These are phyloP conservation scores for Ilex aquifolium DNA, from an alignment of 257 asterid species.

Conservation along the genomic window DNA sequence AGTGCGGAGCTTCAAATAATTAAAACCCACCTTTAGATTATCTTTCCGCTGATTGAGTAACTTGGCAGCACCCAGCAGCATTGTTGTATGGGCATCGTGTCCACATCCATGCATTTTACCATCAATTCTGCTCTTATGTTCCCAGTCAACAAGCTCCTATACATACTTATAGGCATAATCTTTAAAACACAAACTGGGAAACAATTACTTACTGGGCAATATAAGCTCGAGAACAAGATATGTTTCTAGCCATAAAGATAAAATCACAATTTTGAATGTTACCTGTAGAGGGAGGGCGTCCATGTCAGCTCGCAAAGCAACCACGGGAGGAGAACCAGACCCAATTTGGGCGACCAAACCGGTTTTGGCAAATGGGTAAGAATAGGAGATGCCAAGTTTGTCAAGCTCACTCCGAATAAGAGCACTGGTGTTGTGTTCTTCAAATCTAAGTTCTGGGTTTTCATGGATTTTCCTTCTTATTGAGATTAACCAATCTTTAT, in stretches of 20 bases:
- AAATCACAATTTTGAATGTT: neutral
- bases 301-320: conserved; percentile 88
- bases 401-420: conserved; percentile 67
- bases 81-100: conserved; percentile 88
- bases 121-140: conserved; percentile 75
- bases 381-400: conserved; percentile 48
- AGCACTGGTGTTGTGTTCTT: conserved; percentile 73
- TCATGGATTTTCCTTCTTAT: conserved; percentile 76
- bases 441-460: conserved; percentile 68
- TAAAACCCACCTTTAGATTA: conserved; percentile 50
- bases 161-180: too few species aligned
- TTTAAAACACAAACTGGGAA: too few species aligned
- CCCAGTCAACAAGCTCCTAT: conserved; percentile 86
- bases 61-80: conserved; percentile 96
- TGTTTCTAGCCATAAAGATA: too few species aligned
- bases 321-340: conserved; percentile 58
- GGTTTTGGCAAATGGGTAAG: conserved; percentile 70
- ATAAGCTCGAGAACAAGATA: too few species aligned
- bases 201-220: too few species aligned
- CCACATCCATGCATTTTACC: conserved; percentile 96
- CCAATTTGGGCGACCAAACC: conserved; percentile 86
- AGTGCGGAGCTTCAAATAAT: too few species aligned
- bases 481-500: conserved; percentile 53
- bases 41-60: conserved; percentile 58
- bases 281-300: conserved; percentile 88